Base-by-base conservation (phyloP, 1,139 yeast species). In the Yamadazyma trypodendri region DNA sequence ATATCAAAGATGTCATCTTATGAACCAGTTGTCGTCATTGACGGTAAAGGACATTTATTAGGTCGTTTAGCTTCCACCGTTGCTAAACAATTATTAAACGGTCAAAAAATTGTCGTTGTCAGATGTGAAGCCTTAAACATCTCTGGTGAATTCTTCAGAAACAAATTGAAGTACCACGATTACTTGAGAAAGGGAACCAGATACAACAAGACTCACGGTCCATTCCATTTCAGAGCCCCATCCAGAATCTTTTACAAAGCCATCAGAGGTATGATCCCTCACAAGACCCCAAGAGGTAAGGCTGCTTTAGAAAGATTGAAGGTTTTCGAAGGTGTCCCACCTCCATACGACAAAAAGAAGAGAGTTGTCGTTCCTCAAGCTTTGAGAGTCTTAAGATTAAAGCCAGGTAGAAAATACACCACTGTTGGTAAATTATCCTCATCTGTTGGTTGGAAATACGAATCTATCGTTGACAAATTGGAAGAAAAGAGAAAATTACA, bases 201-300 rank as follows among this genome's bases (percentile, higher is more conserved):
- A 79, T 92, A 75, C 92, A 92, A 92, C 95, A 89, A 89, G 80
- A 84, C 81, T 64, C 87, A 89, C 73, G 99, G 98, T 79, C 97
- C 97, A 69, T 94, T 92, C 97, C 99, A 92, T 75, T 92, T 92
- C 96, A 92, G 97, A 79, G 99, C 99, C 52, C 99, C 98, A 74
- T 89, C 97, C 52, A 89, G 97, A 81, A 89, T 92, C 77, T 88
- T 92, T 77, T 90, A 89, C 94, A 92, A 92, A 86, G 97, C 98
- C 66, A 76, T 92, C 73, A 87, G 96, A 74, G 99, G 99, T 78
- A 94, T 94, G 98, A 79, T 94, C 65, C 81, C 97, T 70, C 98
- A 92, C 92, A 92, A 94, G 88, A 92, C 98, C 58, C 92, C 97
- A 63, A 94, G 98, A 78, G 99, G 99, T 77, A 85, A 87, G 80